These are phyloP conservation scores for Geotrichum candidum DNA, from an alignment of 1,139 yeast genomes.

Conservation along the genomic window DNA sequence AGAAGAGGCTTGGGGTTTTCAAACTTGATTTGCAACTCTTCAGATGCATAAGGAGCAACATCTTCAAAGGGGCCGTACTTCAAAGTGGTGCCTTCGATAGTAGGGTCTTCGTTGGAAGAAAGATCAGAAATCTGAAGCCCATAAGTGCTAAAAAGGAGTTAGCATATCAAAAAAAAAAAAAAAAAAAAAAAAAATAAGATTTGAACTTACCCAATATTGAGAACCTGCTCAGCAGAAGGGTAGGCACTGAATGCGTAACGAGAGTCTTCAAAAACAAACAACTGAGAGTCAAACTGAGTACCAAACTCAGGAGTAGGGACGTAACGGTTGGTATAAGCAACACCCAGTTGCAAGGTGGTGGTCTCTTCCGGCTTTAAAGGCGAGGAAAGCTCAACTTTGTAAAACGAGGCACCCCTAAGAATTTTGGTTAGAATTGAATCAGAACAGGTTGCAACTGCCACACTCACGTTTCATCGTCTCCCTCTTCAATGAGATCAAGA, in stretches of 20 bases:
- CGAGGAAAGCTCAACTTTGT: slow-evolving; percentile 50
- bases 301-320: slow-evolving; percentile 61
- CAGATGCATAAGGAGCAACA: slow-evolving; percentile 44
- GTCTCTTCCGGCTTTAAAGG: slow-evolving; percentile 61
- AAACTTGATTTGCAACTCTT: slow-evolving; percentile 53
- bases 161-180: neutral
- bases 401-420: slow-evolving; percentile 30
- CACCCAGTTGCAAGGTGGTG: slow-evolving; percentile 47
- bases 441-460: slow-evolving; percentile 25
- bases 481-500: slow-evolving; percentile 18
- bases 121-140: slow-evolving; percentile 22
- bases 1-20: slow-evolving; percentile 64
- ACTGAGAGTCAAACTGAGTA: slow-evolving; percentile 57
- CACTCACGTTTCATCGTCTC: slow-evolving; percentile 19
- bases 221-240: slow-evolving; percentile 43
- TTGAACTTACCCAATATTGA: slow-evolving; percentile 16
- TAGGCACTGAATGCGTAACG: slow-evolving; percentile 62
- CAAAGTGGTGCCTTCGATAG: slow-evolving; percentile 30
- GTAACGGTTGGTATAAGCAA: slow-evolving; percentile 47
- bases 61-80: slow-evolving; percentile 53
- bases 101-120: slow-evolving; percentile 20
- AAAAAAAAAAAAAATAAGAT: neutral
- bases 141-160: slow-evolving; percentile 7
- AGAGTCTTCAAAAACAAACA: slow-evolving; percentile 48
- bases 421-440: neutral